phyloP scores from a whole-genome alignment of 768 basidiomycete genomes.

The Podaxis rugospora region DNA sequence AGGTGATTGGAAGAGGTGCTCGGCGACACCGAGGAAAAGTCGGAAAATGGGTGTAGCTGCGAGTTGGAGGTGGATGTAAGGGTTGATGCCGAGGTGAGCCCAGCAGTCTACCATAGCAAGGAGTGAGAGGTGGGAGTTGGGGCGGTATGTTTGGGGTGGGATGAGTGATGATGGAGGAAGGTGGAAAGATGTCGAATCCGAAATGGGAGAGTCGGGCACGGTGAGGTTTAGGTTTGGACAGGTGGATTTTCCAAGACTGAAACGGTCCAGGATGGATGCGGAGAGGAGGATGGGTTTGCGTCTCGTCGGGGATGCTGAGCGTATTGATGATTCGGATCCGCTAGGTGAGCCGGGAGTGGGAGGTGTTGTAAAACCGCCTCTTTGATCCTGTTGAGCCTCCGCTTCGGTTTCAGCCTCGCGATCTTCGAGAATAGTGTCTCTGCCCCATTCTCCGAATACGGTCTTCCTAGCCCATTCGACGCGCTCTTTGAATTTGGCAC shows the following conservation, averaged over 20 bases:
- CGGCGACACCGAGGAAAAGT: slow-evolving; percentile 95
- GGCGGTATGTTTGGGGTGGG: slow-evolving; percentile 40
- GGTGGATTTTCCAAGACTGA: slow-evolving; percentile 63
- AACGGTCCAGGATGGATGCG: slow-evolving; percentile 83
- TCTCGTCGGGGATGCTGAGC: slow-evolving; percentile 5
- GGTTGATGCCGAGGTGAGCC: slow-evolving; percentile 82
- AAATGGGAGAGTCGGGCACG: slow-evolving; percentile 10
- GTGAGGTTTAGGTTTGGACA: background rate
- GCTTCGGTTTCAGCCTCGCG: no score
- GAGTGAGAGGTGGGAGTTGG: slow-evolving; percentile 89
- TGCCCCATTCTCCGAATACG: slow-evolving; percentile 60
- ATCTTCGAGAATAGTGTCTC: background rate
- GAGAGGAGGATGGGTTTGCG: slow-evolving; percentile 74
- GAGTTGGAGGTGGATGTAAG: slow-evolving; percentile 85
- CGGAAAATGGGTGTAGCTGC: slow-evolving; percentile 96
- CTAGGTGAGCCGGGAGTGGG: background rate
- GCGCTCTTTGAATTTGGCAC: slow-evolving; percentile 56
- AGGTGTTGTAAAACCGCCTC: background rate
- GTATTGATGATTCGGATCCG: no score
- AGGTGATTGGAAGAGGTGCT: slow-evolving; percentile 82
- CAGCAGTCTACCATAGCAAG: slow-evolving; percentile 99
- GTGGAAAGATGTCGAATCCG: slow-evolving; percentile 5
- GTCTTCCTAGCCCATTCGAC: slow-evolving; percentile 68
- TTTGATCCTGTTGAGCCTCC: background rate
- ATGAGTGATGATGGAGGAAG: slow-evolving; percentile 22